phyloP scores from a whole-genome alignment of 805 yeast genomes.

The Lipomyces yamanashiensis region DNA sequence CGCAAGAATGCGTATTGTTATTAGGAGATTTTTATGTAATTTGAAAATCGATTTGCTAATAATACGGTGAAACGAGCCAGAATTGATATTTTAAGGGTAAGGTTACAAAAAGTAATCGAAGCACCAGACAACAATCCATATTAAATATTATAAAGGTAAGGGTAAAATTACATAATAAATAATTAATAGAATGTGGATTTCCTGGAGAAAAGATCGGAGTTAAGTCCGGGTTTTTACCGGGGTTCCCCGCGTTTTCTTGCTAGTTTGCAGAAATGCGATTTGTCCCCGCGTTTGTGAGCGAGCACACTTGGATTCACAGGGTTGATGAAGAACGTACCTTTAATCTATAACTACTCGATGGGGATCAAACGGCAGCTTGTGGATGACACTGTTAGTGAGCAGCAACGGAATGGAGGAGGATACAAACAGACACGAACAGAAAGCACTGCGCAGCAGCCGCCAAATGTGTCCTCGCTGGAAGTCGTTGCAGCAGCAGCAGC shows the following conservation, averaged over 20 bases:
- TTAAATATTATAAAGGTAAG: no score
- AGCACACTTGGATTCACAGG: neutral
- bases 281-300: neutral
- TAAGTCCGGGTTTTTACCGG: slow-evolving; percentile 1
- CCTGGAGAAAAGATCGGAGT: neutral
- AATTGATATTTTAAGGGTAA: no score
- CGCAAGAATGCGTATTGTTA: no score
- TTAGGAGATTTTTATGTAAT: no score
- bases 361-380: neutral
- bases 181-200: no score
- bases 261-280: neutral
- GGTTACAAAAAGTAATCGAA: no score
- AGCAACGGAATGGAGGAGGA: neutral
- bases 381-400: neutral
- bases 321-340: neutral
- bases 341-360: neutral
- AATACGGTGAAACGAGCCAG: no score
- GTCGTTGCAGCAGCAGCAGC: slow-evolving; percentile 12
- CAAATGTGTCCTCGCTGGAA: neutral
- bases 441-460: neutral
- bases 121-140: no score
- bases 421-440: neutral
- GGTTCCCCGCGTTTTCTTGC: slow-evolving; percentile 3
- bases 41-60: no score
- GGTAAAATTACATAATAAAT: no score